Evolutionary conservation across 2,329 filamentous ascomycete genomes (phyloP).

Genomic region (Zalaria sp.): DNA sequence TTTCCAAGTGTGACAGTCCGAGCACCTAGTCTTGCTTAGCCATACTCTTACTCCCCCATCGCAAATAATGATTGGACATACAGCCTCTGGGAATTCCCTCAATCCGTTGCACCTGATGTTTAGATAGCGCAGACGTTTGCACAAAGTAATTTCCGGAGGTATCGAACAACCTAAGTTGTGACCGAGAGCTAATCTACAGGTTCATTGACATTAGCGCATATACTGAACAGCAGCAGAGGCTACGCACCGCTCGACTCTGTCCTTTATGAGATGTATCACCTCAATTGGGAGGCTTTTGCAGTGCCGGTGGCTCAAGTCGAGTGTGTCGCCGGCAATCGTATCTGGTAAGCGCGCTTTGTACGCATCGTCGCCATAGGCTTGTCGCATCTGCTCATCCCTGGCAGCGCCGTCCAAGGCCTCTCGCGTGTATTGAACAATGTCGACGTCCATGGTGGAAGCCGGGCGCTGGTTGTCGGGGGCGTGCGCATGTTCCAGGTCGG

Average conservation of each 20-base stretch:
- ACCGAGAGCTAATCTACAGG: slow-evolving; percentile 57
- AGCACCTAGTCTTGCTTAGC: slow-evolving; percentile 50
- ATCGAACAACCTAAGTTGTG: slow-evolving; percentile 63
- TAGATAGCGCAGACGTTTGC: slow-evolving; percentile 63
- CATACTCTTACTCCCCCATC: background rate
- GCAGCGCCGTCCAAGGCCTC: background rate
- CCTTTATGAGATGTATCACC: slow-evolving; percentile 60
- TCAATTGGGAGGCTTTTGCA: slow-evolving; percentile 60
- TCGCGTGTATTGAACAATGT: background rate
- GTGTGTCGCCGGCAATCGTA: slow-evolving; percentile 47
- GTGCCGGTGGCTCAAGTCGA: slow-evolving; percentile 63
- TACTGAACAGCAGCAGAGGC: background rate
- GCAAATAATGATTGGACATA: slow-evolving; percentile 25
- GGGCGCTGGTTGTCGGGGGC: too few species aligned
- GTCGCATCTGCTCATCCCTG: background rate
- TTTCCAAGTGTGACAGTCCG: slow-evolving; percentile 74
- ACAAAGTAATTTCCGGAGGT: slow-evolving; percentile 58
- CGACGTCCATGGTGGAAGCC: too few species aligned
- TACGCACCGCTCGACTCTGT: slow-evolving; percentile 54
- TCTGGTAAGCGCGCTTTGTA: background rate
- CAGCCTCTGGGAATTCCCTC: slow-evolving; percentile 49
- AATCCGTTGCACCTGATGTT: slow-evolving; percentile 69
- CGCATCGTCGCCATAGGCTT: background rate
- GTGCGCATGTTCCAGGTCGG: too few species aligned
- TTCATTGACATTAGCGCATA: background rate